Evolutionary conservation across 2,329 filamentous ascomycete species (phyloP), one percentile per base, ranked within the genome.

Genomic region (Colletotrichum lini): DNA sequence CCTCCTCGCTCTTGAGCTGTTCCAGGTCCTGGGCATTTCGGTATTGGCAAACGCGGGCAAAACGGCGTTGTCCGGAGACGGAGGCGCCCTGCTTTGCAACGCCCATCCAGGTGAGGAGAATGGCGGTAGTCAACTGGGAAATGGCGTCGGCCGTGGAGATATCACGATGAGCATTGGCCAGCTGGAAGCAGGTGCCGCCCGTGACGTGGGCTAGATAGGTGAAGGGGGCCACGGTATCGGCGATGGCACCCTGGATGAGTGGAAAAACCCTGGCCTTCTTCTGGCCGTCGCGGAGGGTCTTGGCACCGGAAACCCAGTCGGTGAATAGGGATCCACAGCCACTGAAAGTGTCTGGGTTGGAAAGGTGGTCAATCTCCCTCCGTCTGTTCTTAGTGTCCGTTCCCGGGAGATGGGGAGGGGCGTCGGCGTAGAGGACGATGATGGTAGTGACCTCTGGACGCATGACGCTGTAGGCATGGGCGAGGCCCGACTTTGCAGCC

Each of bases 351-450:
- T 53, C 35, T 1, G 23, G 26, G 13, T 70, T 53, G 47, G 58
- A 62, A 2, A 74, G 45, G 12, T 71, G 59, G 13, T 23, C 13
- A 4, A 71, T 65, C 26, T 74, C 72, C 2, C 7, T 23, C 2
- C 21, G 40, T 18, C 69, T 64, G 38, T 72, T 64, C 7, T 21
- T 52, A 10, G 40, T 23, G 6, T 15, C 3, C 2, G 59, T 45
- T 65, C 76, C 75, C 60, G 77, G 73, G 73, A 79, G 79, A 75
- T 87, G 85, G n/a, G 86, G 83, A 45, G 84, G 81, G 15, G 84
- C 84, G 77, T 88, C 85, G 0, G 85, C 81, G 70, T 85, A 88
- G 21, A 86, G 76, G 5, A 88, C 73, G 56, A 87, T 80, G n/a
- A 88, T 76, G 0, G 86, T 88, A 18, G 83, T 85, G 8, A 83